Conservation (phyloP, 768 basidiomycete genomes). For the Pulveroboletus sp. region DNA sequence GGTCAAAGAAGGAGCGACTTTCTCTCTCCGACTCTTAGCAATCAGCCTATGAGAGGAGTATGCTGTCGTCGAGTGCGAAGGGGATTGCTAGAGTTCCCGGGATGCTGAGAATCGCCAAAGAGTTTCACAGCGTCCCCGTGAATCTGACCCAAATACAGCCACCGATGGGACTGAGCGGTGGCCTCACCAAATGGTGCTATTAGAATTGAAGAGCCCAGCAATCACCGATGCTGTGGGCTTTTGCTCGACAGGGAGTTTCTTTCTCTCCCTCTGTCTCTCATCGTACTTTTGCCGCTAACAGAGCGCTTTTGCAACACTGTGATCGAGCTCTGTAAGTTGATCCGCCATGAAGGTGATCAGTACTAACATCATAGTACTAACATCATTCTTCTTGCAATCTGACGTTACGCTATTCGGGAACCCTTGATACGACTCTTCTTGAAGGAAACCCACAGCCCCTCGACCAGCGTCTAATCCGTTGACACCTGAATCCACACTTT, state of each 20-base stretch:
- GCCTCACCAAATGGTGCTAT: neutral
- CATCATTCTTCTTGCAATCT: neutral
- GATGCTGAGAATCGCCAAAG: slow-evolving; percentile 14
- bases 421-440: neutral
- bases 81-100: slow-evolving; percentile 1
- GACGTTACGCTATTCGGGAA: neutral
- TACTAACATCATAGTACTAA: neutral
- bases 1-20: neutral
- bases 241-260: neutral
- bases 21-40: neutral
- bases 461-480: slow-evolving; percentile 9
- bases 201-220: neutral
- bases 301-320: slow-evolving; percentile 10
- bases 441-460: slow-evolving; percentile 10
- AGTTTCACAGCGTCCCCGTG: slow-evolving; percentile 1
- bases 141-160: neutral
- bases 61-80: slow-evolving; percentile 2
- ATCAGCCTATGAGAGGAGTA: too few relatives aligned
- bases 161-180: neutral
- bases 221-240: slow-evolving; percentile 5
- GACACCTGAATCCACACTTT: neutral
- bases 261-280: neutral
- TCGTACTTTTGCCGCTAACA: slow-evolving; percentile 5
- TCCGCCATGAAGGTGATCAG: neutral
- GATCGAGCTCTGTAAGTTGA: slow-evolving; percentile 17